Percentiles rank a stretch among this genome's conserved stretches.
Evolutionary conservation across 208 protist genomes (phyloP).

Genomic region (Giardia duodenalis): DNA sequence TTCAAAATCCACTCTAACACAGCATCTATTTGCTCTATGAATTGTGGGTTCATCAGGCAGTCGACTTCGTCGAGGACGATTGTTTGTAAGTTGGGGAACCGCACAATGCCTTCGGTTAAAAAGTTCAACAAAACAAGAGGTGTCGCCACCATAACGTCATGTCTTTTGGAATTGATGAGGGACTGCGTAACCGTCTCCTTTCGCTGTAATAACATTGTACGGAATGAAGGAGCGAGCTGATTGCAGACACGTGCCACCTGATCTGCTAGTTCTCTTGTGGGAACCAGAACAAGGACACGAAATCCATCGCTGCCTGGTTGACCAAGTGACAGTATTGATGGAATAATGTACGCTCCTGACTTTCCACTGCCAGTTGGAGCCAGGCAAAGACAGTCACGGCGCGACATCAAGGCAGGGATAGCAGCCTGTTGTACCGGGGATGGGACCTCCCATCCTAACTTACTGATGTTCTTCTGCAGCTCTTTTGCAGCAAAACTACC

Average conservation of each 20-base stretch:
- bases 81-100: background rate
- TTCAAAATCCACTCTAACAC: background rate
- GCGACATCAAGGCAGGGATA: background rate
- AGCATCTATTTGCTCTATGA: background rate
- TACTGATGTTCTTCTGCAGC: background rate
- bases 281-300: background rate
- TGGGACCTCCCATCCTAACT: background rate
- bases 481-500: background rate
- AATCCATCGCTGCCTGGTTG: background rate
- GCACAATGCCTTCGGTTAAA: background rate
- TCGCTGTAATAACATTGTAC: background rate
- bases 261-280: background rate
- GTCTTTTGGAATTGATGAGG: background rate
- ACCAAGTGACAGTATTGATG: background rate
- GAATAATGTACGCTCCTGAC: background rate
- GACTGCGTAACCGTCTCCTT: background rate
- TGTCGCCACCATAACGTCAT: background rate
- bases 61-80: background rate
- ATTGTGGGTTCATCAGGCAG: background rate
- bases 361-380: background rate
- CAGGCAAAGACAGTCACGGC: background rate
- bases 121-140: background rate
- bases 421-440: background rate
- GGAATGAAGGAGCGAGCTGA: background rate
- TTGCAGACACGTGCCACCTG: background rate